These are phyloP conservation scores for Pseudozyma pruni DNA, from an alignment of 1,284 basidiomycete species.

Conservation along the genomic window DNA sequence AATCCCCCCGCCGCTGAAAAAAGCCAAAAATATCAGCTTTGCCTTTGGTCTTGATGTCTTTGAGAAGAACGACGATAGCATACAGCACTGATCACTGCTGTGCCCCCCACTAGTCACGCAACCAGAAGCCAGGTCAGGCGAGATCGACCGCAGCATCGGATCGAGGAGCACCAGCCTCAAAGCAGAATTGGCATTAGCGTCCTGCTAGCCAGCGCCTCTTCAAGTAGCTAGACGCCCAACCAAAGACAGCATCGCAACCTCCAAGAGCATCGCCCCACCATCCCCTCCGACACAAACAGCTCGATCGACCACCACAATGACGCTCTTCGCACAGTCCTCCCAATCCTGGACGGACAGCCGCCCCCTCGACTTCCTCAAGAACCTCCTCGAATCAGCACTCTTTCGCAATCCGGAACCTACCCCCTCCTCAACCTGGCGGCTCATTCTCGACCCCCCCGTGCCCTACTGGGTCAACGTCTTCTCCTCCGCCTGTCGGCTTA, in stretches of 20 bases:
- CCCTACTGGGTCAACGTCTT: slow-evolving; percentile 33
- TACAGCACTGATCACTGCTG: too few species aligned
- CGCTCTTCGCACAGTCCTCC: slow-evolving; percentile 3
- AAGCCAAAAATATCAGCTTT: too few species aligned
- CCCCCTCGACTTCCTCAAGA: slow-evolving; percentile 1
- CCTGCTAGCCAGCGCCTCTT: neutral
- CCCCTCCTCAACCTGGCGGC: slow-evolving; percentile 22
- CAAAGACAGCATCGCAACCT: neutral
- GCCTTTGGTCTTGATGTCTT: too few species aligned
- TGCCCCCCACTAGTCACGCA: too few species aligned
- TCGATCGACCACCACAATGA: slow-evolving; percentile 9
- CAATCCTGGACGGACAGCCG: slow-evolving; percentile 15
- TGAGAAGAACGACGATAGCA: too few species aligned
- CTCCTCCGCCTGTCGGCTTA: slow-evolving; percentile 34
- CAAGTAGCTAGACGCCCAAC: neutral
- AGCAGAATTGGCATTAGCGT: too few species aligned
- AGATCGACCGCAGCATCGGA: too few species aligned
- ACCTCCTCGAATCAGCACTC: slow-evolving; percentile 23
- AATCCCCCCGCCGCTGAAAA: too few species aligned
- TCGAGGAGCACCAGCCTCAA: too few species aligned
- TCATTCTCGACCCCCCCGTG: slow-evolving; percentile 42
- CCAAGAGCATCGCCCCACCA: too few species aligned
- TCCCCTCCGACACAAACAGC: too few species aligned
- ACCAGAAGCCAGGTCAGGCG: too few species aligned
- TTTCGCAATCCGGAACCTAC: slow-evolving; percentile 35